Conservation (phyloP, 768 basidiomycete species). For the Suillus discolor region DNA sequence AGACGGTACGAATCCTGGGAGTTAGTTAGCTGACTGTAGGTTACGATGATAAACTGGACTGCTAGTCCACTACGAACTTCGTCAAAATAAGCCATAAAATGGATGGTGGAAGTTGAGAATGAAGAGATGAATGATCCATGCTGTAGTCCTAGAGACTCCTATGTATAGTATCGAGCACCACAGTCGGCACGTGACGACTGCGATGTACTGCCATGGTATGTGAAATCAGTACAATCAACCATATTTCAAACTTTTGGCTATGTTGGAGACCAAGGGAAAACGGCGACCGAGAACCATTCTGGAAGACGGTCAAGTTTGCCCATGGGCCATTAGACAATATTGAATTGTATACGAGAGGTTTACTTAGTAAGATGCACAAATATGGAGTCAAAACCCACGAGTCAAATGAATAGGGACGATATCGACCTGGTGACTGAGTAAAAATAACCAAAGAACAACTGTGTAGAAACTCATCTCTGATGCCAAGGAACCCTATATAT, state of each 20-base stretch:
- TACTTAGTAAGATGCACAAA: too few relatives aligned
- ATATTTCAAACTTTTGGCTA: background rate
- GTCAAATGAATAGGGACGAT: too few relatives aligned
- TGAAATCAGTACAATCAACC: background rate
- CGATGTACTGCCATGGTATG: background rate
- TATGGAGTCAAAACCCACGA: too few relatives aligned
- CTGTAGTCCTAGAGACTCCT: background rate
- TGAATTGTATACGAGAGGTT: too few relatives aligned
- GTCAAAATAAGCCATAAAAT: constrained; percentile 16
- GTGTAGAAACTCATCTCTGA: too few relatives aligned
- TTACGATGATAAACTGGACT: background rate
- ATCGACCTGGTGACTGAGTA: too few relatives aligned
- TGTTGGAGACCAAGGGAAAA: background rate
- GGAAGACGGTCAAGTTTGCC: background rate
- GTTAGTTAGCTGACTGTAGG: background rate
- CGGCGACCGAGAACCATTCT: background rate
- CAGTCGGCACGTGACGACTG: background rate
- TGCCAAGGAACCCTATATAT: too few relatives aligned
- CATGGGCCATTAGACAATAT: too few relatives aligned
- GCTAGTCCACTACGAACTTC: constrained; percentile 22
- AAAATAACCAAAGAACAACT: too few relatives aligned
- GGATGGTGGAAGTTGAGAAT: background rate
- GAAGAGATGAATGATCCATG: background rate
- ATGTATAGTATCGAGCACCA: background rate
- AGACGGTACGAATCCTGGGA: constrained; percentile 37